These are phyloP conservation scores for Chlorella variabilis DNA, from an alignment of 163 green algal genomes.

Conservation along the genomic window DNA sequence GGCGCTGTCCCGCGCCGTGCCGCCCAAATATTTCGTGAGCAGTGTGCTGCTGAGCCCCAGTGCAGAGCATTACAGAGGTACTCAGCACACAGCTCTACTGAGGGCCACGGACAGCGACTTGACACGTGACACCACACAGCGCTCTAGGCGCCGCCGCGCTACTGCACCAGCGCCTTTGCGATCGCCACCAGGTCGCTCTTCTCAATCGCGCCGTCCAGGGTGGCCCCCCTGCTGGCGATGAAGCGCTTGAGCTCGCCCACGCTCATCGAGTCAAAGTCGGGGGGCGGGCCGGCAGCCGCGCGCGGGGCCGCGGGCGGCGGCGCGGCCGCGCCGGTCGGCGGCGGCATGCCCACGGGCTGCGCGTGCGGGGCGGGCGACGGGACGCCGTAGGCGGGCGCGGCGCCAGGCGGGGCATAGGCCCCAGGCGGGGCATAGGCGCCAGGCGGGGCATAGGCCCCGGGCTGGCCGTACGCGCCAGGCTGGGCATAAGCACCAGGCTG, in stretches of 20 bases:
- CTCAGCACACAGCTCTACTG: no score
- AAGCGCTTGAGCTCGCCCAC: slow-evolving; percentile 40
- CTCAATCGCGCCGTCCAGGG: slow-evolving; percentile 16
- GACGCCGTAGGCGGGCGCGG: neutral
- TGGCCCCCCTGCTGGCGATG: slow-evolving; percentile 15
- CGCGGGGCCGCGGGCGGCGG: neutral
- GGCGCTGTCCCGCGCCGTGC: no score
- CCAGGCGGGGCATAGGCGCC: no score
- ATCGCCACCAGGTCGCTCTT: slow-evolving; percentile 33
- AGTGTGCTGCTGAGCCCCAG: no score
- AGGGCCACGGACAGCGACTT: no score
- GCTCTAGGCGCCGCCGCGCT: no score
- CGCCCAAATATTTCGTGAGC: no score
- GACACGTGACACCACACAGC: no score
- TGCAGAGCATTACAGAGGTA: no score
- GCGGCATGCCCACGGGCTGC: neutral
- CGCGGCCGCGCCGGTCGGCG: neutral
- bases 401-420: neutral
- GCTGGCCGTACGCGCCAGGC: no score
- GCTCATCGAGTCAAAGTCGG: slow-evolving; percentile 35
- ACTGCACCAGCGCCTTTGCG: slow-evolving; percentile 25
- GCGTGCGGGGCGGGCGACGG: neutral
- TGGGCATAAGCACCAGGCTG: no score
- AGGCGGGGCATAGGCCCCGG: no score
- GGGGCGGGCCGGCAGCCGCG: neutral